These are phyloP conservation scores for Aspergillus calidoustus DNA, from an alignment of 2,329 filamentous ascomycete genomes.

Conservation along the genomic window DNA sequence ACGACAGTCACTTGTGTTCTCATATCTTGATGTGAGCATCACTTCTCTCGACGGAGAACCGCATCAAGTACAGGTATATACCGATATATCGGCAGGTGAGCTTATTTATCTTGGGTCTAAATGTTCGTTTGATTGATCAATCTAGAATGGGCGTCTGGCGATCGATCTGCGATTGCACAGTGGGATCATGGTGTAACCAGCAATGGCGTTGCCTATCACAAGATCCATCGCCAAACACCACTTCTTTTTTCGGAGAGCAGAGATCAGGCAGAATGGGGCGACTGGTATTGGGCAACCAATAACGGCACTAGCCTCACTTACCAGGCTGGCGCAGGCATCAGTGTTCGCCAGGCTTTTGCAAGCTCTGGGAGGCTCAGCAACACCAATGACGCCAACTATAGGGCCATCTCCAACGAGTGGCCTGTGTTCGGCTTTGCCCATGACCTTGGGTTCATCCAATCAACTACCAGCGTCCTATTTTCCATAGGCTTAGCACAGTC, in stretches of 20 bases:
- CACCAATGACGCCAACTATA: slow-evolving; percentile 54
- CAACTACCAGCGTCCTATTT: slow-evolving; percentile 49
- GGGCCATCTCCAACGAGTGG: slow-evolving; percentile 54
- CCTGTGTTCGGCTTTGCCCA: slow-evolving; percentile 60
- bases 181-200: slow-evolving; percentile 64
- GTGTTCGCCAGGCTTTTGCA: slow-evolving; percentile 54
- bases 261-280: slow-evolving; percentile 58
- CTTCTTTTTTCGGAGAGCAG: slow-evolving; percentile 52
- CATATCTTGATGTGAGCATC: slow-evolving; percentile 70
- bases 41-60: slow-evolving; percentile 63
- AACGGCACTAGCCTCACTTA: slow-evolving; percentile 46
- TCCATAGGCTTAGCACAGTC: slow-evolving; percentile 56
- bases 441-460: slow-evolving; percentile 52
- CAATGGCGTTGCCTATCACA: slow-evolving; percentile 65
- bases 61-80: slow-evolving; percentile 72
- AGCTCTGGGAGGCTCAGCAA: slow-evolving; percentile 50
- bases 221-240: slow-evolving; percentile 54
- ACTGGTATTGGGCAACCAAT: slow-evolving; percentile 59
- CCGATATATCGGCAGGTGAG: slow-evolving; percentile 72
- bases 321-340: slow-evolving; percentile 52
- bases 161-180: slow-evolving; percentile 58
- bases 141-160: slow-evolving; percentile 73
- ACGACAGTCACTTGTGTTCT: slow-evolving; percentile 71
- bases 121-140: slow-evolving; percentile 13
- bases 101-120: slow-evolving; percentile 4